Evolutionary conservation across 1,284 basidiomycete species (phyloP).

Genomic region (Mycena citricolor): DNA sequence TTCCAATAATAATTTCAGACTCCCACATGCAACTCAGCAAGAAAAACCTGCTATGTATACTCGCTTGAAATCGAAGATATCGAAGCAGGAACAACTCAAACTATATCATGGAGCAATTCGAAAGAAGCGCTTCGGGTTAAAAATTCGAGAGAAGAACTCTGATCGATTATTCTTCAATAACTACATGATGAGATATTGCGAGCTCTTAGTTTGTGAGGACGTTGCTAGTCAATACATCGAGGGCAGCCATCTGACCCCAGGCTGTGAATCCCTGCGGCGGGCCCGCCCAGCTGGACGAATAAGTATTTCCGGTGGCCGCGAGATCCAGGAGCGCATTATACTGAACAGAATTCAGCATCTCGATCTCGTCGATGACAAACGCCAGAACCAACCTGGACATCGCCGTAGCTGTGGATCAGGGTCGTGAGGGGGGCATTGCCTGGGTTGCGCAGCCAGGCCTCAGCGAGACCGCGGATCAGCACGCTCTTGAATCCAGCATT

Average conservation of each 20-base stretch:
- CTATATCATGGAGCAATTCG: no score
- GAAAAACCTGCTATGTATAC: no score
- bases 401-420: slow-evolving; percentile 45
- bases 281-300: slow-evolving; percentile 45
- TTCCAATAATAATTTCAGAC: no score
- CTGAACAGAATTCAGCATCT: slow-evolving; percentile 27
- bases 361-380: background rate
- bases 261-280: slow-evolving; percentile 43
- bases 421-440: slow-evolving; percentile 36
- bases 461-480: slow-evolving; percentile 46
- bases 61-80: no score
- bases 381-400: slow-evolving; percentile 43
- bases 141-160: no score
- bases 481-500: slow-evolving; percentile 51
- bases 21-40: no score
- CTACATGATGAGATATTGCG: background rate
- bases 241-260: slow-evolving; percentile 49
- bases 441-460: slow-evolving; percentile 40
- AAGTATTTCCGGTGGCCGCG: slow-evolving; percentile 41
- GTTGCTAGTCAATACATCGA: slow-evolving; percentile 39
- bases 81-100: no score
- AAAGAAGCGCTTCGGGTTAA: no score
- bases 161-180: background rate
- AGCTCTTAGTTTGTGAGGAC: slow-evolving; percentile 18
- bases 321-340: slow-evolving; percentile 50